Conservation (phyloP, 805 yeast genomes). For the Ogataea pignaliae region DNA sequence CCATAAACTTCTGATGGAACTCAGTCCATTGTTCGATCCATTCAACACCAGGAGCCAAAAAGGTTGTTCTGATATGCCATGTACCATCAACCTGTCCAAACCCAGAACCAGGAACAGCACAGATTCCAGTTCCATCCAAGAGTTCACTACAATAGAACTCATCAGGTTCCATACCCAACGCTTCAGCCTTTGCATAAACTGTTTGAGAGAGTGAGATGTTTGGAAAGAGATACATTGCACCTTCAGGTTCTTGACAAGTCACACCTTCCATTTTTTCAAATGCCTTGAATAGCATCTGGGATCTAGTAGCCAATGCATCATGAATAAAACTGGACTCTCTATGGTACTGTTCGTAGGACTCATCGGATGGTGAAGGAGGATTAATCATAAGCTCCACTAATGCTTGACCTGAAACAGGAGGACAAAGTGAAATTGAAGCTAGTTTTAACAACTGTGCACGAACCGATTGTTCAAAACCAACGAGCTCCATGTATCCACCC, state of each 20-base stretch:
- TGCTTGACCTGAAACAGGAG: slow-evolving; percentile 94
- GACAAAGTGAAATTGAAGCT: slow-evolving; percentile 88
- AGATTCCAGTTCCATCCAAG: slow-evolving; percentile 85
- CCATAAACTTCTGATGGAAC: slow-evolving; percentile 74
- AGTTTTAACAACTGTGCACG: slow-evolving; percentile 71
- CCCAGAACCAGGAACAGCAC: slow-evolving; percentile 97
- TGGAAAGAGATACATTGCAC: slow-evolving; percentile 98
- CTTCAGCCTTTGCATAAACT: slow-evolving; percentile 59
- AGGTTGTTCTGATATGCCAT: slow-evolving; percentile 92
- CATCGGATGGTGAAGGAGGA: slow-evolving; percentile 80
- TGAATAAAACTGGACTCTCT: slow-evolving; percentile 61
- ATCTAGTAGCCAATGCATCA: slow-evolving; percentile 56
- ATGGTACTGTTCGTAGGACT: slow-evolving; percentile 63
- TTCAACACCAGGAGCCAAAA: slow-evolving; percentile 90
- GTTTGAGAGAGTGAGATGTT: slow-evolving; percentile 57
- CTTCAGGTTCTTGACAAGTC: slow-evolving; percentile 83
- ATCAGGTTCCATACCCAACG: slow-evolving; percentile 61
- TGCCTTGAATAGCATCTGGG: slow-evolving; percentile 60
- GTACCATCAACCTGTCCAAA: slow-evolving; percentile 92
- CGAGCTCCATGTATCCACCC: slow-evolving; percentile 96
- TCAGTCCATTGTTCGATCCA: slow-evolving; percentile 77
- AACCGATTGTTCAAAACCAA: slow-evolving; percentile 72
- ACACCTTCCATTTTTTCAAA: slow-evolving; percentile 79
- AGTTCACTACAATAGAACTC: slow-evolving; percentile 84
- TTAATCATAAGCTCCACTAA: slow-evolving; percentile 88